These are phyloP conservation scores for Chaetoscypha palmicola DNA, from an alignment of 2,329 filamentous ascomycete genomes.

Conservation along the genomic window DNA sequence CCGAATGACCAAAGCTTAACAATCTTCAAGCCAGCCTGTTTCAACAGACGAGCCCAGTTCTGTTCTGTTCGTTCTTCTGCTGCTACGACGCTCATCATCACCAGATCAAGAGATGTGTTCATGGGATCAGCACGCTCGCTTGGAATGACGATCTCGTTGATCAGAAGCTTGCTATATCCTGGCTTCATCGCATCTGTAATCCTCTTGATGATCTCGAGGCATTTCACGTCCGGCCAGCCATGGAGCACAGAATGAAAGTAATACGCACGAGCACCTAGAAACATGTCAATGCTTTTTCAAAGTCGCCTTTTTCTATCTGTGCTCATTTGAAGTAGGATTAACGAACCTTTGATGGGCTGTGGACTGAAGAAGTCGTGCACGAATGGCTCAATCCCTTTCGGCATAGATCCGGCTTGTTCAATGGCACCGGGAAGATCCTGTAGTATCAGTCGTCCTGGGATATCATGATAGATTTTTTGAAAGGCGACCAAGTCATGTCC, in stretches of 20 bases:
- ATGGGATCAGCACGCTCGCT: conserved; percentile 26
- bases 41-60: conserved; percentile 6
- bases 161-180: conserved; percentile 21
- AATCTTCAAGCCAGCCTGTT: conserved; percentile 6
- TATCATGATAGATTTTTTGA: neutral
- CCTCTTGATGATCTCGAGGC: conserved; percentile 9
- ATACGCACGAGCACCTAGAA: conserved; percentile 31
- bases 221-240: conserved; percentile 27
- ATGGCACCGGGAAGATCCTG: neutral
- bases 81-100: conserved; percentile 30
- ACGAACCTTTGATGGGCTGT: conserved; percentile 27
- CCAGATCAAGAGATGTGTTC: conserved; percentile 32
- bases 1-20: conserved; percentile 3
- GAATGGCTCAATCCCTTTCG: conserved; percentile 11
- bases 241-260: conserved; percentile 28
- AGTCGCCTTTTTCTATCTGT: no score
- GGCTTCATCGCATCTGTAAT: conserved; percentile 25
- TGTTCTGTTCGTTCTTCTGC: conserved; percentile 7
- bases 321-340: no score
- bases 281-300: neutral
- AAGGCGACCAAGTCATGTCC: conserved; percentile 11
- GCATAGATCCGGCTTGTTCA: no score
- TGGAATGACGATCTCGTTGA: conserved; percentile 33
- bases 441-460: neutral
- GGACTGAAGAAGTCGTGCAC: conserved; percentile 32